phyloP scores from a whole-genome alignment of 1,139 yeast genomes.

The Yamadazyma triangularis region DNA sequence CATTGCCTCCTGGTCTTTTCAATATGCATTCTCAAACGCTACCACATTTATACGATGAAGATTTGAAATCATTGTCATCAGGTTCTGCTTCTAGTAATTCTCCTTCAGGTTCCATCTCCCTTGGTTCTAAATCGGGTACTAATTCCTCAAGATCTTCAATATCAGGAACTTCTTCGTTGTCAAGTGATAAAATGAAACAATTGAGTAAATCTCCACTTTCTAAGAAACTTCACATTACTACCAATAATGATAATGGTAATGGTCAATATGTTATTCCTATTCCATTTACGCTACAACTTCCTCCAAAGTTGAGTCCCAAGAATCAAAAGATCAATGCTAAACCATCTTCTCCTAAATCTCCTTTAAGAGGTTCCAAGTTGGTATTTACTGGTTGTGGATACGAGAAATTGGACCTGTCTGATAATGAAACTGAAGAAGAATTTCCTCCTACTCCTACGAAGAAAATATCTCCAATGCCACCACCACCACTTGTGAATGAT shows the following conservation, averaged over 20 bases:
- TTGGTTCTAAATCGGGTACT: slow-evolving; percentile 1
- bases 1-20: slow-evolving; percentile 20
- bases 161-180: slow-evolving; percentile 5
- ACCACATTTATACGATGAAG: slow-evolving; percentile 15
- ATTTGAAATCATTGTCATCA: slow-evolving; percentile 12
- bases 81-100: slow-evolving; percentile 8
- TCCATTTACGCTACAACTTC: slow-evolving; percentile 40
- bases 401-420: slow-evolving; percentile 31
- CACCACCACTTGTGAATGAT: slow-evolving; percentile 1
- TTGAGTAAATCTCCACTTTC: slow-evolving; percentile 36
- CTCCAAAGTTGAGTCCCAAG: slow-evolving; percentile 37
- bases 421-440: slow-evolving; percentile 16
- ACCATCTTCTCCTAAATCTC: slow-evolving; percentile 7
- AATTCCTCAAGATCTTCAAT: slow-evolving; percentile 5
- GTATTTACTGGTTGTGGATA: slow-evolving; percentile 37
- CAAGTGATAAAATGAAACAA: slow-evolving; percentile 23
- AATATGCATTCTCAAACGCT: slow-evolving; percentile 22
- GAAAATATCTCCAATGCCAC: slow-evolving; percentile 1
- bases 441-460: slow-evolving; percentile 1
- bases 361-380: slow-evolving; percentile 19
- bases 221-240: slow-evolving; percentile 29
- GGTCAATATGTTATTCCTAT: slow-evolving; percentile 36
- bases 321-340: slow-evolving; percentile 9
- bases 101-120: slow-evolving; percentile 2
- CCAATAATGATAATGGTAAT: slow-evolving; percentile 16